These are phyloP conservation scores for Ustilago bromivora DNA, from an alignment of 1,284 basidiomycete species.

Conservation along the genomic window DNA sequence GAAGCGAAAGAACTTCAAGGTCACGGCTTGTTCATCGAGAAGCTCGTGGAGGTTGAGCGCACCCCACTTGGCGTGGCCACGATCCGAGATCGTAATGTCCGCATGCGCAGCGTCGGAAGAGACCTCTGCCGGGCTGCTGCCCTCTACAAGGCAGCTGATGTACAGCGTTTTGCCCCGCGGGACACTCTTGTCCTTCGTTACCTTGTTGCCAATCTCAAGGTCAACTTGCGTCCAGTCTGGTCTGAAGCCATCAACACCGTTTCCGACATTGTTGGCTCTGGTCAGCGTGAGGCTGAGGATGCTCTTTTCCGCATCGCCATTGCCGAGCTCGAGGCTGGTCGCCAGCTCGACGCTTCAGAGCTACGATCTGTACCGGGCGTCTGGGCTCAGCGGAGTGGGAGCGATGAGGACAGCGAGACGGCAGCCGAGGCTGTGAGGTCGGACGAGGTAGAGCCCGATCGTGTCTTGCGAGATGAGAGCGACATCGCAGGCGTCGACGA, in stretches of 20 bases:
- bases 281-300: conserved; percentile 20
- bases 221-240: conserved; percentile 68
- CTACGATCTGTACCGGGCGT: conserved; percentile 22
- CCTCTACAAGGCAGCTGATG: conserved; percentile 33
- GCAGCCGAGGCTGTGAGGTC: conserved; percentile 11
- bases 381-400: conserved; percentile 17
- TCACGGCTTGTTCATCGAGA: conserved; percentile 23
- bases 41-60: conserved; percentile 59
- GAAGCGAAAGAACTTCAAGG: conserved; percentile 18
- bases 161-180: conserved; percentile 15
- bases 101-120: conserved; percentile 60
- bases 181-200: conserved; percentile 52
- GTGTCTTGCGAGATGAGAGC: conserved; percentile 35
- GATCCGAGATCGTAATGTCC: conserved; percentile 65
- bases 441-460: conserved; percentile 44
- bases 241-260: conserved; percentile 59
- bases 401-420: conserved; percentile 8
- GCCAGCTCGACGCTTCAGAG: conserved; percentile 27
- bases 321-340: conserved; percentile 41
- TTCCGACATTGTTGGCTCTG: conserved; percentile 51
- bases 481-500: conserved; percentile 44
- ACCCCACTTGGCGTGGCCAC: conserved; percentile 54
- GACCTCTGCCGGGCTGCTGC: conserved; percentile 47
- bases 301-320: conserved; percentile 31
- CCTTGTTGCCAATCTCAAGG: conserved; percentile 63